Percentiles rank a stretch among this genome's conserved stretches.
Evolutionary conservation across 495 filamentous ascomycete genomes (phyloP).

Genomic region (Xylaria castorea): DNA sequence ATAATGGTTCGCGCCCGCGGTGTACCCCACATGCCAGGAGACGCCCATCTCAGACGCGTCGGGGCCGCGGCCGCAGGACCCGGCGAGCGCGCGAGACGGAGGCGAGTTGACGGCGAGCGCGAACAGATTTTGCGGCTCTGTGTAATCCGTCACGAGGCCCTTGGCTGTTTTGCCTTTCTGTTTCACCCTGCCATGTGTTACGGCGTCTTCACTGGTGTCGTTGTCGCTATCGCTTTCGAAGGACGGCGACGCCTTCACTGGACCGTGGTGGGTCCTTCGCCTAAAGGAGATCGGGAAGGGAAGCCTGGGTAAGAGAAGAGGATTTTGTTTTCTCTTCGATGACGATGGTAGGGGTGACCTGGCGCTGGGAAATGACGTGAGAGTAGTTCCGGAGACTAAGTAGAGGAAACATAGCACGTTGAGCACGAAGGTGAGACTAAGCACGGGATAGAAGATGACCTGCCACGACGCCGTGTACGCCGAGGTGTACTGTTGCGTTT

Average conservation of each 20-base stretch:
- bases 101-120: conserved; percentile 73
- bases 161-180: conserved; percentile 41
- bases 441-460: conserved; percentile 66
- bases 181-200: neutral
- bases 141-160: conserved; percentile 72
- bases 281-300: neutral
- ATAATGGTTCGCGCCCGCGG: conserved; percentile 46
- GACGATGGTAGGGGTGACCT: neutral
- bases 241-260: neutral
- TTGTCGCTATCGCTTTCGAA: conserved; percentile 17
- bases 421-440: conserved; percentile 65
- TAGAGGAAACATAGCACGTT: conserved; percentile 68
- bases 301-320: neutral
- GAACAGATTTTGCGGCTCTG: conserved; percentile 76
- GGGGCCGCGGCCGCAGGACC: conserved; percentile 71
- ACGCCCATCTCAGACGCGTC: conserved; percentile 58
- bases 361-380: neutral
- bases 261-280: neutral
- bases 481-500: conserved; percentile 67
- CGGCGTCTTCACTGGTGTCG: neutral
- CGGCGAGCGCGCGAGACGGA: conserved; percentile 57
- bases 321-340: neutral
- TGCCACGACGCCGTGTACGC: conserved; percentile 65
- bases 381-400: conserved; percentile 43
- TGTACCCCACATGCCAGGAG: conserved; percentile 63